A percentile compares a stretch with the other conserved stretches of the same genome.
phyloP scores from a whole-genome alignment of 1,139 yeast species.

The Suhomyces bolitotheri region DNA sequence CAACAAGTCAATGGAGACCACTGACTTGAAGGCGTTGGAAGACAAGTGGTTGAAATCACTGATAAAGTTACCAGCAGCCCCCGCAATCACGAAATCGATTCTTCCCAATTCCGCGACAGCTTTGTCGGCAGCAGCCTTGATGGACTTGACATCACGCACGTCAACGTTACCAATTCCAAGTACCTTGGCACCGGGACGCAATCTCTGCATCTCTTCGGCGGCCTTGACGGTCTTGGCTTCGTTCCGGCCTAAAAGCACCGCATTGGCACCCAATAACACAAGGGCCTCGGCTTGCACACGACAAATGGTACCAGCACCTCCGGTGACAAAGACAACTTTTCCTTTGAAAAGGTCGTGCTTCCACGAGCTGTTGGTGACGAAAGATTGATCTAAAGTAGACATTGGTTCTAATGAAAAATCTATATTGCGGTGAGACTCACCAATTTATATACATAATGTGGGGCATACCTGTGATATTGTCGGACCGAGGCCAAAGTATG shows the following conservation, averaged over 20 bases:
- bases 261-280: constrained; percentile 79
- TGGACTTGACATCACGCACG: constrained; percentile 64
- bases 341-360: constrained; percentile 70
- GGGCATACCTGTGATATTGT: constrained; percentile 2
- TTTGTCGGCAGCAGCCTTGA: constrained; percentile 59
- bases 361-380: constrained; percentile 33
- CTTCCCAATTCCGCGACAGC: constrained; percentile 69
- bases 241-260: constrained; percentile 81
- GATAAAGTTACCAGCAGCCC: constrained; percentile 93
- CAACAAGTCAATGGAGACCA: constrained; percentile 75
- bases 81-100: constrained; percentile 85
- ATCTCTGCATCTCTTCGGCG: constrained; percentile 59
- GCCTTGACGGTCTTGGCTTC: constrained; percentile 60
- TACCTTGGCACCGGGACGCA: constrained; percentile 64
- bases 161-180: constrained; percentile 70
- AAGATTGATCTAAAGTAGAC: constrained; percentile 30
- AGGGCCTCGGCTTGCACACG: constrained; percentile 83
- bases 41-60: constrained; percentile 77
- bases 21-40: constrained; percentile 83
- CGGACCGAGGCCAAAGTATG: constrained; percentile 5
- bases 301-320: constrained; percentile 94
- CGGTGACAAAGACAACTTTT: constrained; percentile 87
- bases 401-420: constrained; percentile 4
- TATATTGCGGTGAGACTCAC: constrained; percentile 1
- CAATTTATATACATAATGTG: constrained; percentile 5